These are phyloP conservation scores for Trichosporon sp. DNA, from an alignment of 1,284 basidiomycete genomes.

Conservation along the genomic window DNA sequence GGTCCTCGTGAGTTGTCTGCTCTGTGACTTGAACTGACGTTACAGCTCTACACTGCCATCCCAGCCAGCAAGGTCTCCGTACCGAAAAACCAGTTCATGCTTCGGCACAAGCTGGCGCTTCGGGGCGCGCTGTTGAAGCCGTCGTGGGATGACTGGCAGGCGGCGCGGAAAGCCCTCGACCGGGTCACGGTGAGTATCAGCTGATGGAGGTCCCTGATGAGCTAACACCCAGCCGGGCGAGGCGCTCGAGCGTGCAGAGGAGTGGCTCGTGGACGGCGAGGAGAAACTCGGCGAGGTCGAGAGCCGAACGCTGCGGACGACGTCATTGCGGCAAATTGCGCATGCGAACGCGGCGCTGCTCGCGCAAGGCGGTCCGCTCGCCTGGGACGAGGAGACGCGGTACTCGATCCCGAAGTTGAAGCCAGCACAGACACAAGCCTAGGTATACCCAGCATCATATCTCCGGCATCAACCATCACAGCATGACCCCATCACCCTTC, in stretches of 20 bases:
- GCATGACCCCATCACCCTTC: not conserved
- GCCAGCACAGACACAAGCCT: not conserved
- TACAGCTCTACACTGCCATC: conserved; percentile 31
- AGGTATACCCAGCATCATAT: conserved; percentile 3
- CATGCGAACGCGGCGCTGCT: not conserved
- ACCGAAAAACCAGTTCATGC: conserved; percentile 22
- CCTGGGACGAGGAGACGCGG: conserved; percentile 9
- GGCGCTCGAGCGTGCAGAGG: not conserved
- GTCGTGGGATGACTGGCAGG: conserved; percentile 20
- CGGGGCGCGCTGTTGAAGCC: conserved; percentile 1
- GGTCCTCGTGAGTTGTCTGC: conserved; percentile 35
- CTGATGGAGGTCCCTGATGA: not conserved
- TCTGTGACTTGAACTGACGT: not conserved
- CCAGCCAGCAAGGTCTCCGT: conserved; percentile 16
- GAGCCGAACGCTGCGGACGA: conserved; percentile 9
- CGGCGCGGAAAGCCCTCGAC: conserved; percentile 13
- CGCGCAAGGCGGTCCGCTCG: not conserved
- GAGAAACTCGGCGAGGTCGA: conserved; percentile 13
- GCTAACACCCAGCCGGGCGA: not conserved
- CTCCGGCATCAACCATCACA: no score
- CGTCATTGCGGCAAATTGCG: not conserved
- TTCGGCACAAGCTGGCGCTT: conserved; percentile 31
- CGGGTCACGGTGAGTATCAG: not conserved
- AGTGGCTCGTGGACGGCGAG: conserved; percentile 6
- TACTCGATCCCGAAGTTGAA: conserved; percentile 7